Evolutionary conservation across 106 monocot genomes (phyloP).

Genomic region (Vanilla planifolia): DNA sequence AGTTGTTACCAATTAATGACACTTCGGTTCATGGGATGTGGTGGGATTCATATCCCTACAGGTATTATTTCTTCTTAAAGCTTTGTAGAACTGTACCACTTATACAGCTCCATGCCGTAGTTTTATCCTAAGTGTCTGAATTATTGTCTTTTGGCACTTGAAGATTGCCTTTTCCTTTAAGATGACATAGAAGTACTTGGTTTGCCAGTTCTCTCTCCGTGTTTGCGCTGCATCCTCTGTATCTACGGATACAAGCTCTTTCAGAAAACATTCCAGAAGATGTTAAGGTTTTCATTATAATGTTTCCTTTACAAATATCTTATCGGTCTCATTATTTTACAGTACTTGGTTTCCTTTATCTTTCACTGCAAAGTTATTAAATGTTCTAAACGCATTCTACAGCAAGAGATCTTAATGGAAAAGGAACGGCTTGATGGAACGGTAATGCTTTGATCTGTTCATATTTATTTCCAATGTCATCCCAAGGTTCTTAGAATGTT

Average conservation of each 20-base stretch:
- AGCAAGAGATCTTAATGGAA: conserved; percentile 62
- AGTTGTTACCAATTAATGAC: conserved; percentile 90
- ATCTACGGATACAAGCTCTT: conserved; percentile 80
- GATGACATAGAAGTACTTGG: conserved; percentile 7
- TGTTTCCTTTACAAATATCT: conserved; percentile 2
- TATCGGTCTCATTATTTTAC: background rate
- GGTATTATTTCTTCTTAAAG: conserved; percentile 31
- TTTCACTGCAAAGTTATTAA: background rate
- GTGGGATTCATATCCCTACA: conserved; percentile 99
- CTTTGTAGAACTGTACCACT: background rate
- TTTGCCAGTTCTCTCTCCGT: conserved; percentile 87
- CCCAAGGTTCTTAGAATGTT: background rate
- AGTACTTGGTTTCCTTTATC: conserved; percentile 2
- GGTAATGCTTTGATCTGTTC: conserved; percentile 27
- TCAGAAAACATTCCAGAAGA: conserved; percentile 65
- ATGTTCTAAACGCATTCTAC: conserved; percentile 13
- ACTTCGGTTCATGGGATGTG: conserved; percentile 90
- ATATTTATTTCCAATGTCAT: background rate
- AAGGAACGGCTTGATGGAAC: conserved; percentile 49
- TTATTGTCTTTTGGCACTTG: background rate
- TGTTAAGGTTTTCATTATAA: conserved; percentile 40
- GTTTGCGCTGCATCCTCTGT: conserved; percentile 91
- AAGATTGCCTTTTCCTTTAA: background rate
- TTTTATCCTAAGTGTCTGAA: background rate
- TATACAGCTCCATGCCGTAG: background rate